Base-by-base conservation (phyloP, 139 green algal genomes). In the Deuterostichococcus epilithicus region DNA sequence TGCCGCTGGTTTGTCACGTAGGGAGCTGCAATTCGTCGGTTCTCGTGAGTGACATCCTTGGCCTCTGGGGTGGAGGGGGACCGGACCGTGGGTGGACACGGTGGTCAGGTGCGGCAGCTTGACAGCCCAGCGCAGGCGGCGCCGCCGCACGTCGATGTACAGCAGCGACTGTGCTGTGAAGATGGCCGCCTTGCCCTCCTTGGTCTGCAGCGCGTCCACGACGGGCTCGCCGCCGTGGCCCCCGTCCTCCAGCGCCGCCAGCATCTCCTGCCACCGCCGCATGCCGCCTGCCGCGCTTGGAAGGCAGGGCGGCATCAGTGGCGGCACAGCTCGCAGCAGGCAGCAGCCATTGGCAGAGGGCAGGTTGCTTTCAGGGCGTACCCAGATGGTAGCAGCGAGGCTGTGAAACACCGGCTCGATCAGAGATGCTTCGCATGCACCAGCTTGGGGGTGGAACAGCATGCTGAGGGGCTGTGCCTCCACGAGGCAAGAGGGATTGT, bases 141-240 rank as follows among this genome's bases (percentile, higher is more conserved):
- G 74, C 1, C 71, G 66, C 70, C 68, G 33, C 30, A 79, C 47
- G 77, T 83, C 76, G 26, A 86, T 32, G 74, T 86, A 86, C 32
- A 86, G 47, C 25, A 83, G 30, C 66, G 70, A 52, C 25, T 63
- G 36, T 30, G 76, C 70, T 13, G 78, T 86, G 70, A 86, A 70
- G 35, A 80, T 35, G 32, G 83, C 10, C 28, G 78, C 81, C 77
- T 82, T 82, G 77, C 63, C 72, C n/a, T 73, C 47, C 81, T 86
- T 86, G 74, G 78, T 82, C 68, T 83, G 77, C 81, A 86, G 71
- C 34, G 74, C 78, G 71, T 86, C 81, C 70, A 83, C 25, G 45
- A 86, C 70, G 13, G 34, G 36, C 20, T 81, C 70, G 13, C 23
- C 65, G 39, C 42, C 74, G 65, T 76, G 79, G 25, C 77, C 74